phyloP scores from a whole-genome alignment of 139 green algal species.

The Volvox reticuliferus region DNA sequence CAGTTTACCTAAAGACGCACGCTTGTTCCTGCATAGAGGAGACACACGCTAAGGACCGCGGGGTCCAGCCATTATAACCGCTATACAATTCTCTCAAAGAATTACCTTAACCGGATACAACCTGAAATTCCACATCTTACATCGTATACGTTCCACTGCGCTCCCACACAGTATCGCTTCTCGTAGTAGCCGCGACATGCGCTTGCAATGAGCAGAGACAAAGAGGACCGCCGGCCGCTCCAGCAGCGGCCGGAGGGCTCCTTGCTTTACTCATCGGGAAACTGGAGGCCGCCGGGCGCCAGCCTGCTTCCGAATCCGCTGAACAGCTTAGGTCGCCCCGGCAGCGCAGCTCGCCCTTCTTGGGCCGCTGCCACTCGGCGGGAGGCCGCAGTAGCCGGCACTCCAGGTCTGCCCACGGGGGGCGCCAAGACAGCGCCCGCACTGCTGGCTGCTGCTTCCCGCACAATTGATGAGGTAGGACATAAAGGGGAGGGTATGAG shows the following conservation, averaged over 20 bases:
- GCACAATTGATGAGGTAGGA: conserved; percentile 9
- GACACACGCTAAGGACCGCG: neutral
- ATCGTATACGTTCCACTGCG: neutral
- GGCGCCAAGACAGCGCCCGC: neutral
- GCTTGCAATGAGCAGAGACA: conserved; percentile 19
- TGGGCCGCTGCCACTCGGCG: neutral
- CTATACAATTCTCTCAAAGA: no score
- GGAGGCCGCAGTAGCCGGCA: neutral
- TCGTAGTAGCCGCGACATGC: conserved; percentile 17
- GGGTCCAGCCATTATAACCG: neutral
- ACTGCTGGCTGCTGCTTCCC: neutral
- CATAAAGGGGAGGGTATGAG: no score
- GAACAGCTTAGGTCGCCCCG: neutral
- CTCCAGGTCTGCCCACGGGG: neutral
- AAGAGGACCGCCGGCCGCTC: neutral
- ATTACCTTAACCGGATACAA: no score
- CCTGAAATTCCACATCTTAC: neutral
- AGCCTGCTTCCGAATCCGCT: conserved; percentile 26
- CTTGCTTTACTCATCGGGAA: conserved; percentile 20
- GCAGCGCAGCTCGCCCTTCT: neutral
- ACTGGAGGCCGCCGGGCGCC: conserved; percentile 13
- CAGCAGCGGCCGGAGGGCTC: conserved; percentile 10
- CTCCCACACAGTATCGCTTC: neutral
- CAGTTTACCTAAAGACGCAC: neutral
- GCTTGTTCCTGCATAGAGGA: neutral